Conservation (phyloP, 2,329 filamentous ascomycete species). For the Fusarium odoratissimum region DNA sequence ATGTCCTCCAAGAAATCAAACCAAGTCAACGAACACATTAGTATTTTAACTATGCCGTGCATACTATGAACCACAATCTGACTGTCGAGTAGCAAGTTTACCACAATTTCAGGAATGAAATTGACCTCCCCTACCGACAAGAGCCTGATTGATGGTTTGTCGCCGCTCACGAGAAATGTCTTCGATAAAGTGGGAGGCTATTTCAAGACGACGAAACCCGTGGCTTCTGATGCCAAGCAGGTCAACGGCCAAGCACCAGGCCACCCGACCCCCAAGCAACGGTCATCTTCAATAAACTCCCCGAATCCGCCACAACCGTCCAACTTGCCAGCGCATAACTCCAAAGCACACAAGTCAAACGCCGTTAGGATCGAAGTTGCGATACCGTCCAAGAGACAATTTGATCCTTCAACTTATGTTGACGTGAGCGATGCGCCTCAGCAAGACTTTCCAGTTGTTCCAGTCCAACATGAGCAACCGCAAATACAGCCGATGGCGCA, state of each 20-base stretch:
- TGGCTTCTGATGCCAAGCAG: conserved; percentile 44
- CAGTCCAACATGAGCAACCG: conserved; percentile 13
- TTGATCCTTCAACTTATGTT: conserved; percentile 53
- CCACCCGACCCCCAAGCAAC: conserved; percentile 34
- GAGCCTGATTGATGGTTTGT: conserved; percentile 56
- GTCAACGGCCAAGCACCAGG: conserved; percentile 52
- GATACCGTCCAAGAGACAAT: conserved; percentile 58
- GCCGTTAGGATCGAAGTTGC: conserved; percentile 59
- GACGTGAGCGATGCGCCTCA: conserved; percentile 46
- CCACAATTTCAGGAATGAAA: conserved; percentile 42
- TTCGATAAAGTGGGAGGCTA: conserved; percentile 55
- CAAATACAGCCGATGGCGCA: conserved; percentile 22
- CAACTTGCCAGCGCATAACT: conserved; percentile 32
- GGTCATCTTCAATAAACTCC: conserved; percentile 37
- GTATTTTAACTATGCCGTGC: conserved; percentile 55
- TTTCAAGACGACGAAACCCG: conserved; percentile 54
- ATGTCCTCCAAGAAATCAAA: conserved; percentile 80
- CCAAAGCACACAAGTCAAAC: conserved; percentile 51
- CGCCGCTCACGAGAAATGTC: conserved; percentile 60
- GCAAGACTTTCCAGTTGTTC: conserved; percentile 30
- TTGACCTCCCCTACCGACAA: conserved; percentile 37
- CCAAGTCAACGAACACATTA: conserved; percentile 77
- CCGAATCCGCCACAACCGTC: conserved; percentile 29
- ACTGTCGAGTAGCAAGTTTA: conserved; percentile 64
- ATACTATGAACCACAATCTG: neutral